Percentiles rank a stretch among this genome's conserved stretches.
These are phyloP conservation scores for Podospora pseudopauciseta DNA, from an alignment of 495 filamentous ascomycete genomes.

Conservation along the genomic window DNA sequence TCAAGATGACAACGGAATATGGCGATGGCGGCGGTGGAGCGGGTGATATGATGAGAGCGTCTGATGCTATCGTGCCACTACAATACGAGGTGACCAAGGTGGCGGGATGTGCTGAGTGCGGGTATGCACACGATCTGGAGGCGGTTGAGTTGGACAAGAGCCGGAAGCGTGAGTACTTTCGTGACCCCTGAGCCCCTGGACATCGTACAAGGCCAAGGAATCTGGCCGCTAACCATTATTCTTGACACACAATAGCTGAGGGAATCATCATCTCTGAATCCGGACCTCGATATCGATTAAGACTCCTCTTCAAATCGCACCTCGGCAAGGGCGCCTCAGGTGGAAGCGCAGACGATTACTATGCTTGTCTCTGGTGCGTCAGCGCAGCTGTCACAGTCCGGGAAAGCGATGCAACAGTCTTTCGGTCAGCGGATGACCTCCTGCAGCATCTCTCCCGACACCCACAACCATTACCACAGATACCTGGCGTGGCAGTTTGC, in stretches of 20 bases:
- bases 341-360: slow-evolving; percentile 21
- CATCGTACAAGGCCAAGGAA: neutral
- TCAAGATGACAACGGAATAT: slow-evolving; percentile 20
- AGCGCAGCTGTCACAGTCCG: slow-evolving; percentile 27
- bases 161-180: slow-evolving; percentile 26
- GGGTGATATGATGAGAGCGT: slow-evolving; percentile 25
- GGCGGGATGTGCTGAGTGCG: slow-evolving; percentile 33
- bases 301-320: slow-evolving; percentile 41
- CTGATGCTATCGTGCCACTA: slow-evolving; percentile 21
- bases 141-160: slow-evolving; percentile 32
- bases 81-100: slow-evolving; percentile 23
- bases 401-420: slow-evolving; percentile 41
- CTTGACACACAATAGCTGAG: slow-evolving; percentile 20
- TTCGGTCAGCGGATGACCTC: slow-evolving; percentile 31
- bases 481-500: slow-evolving; percentile 35
- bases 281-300: slow-evolving; percentile 32
- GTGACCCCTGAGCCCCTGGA: neutral
- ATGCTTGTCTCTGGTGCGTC: slow-evolving; percentile 39
- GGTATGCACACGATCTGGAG: slow-evolving; percentile 33
- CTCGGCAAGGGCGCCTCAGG: slow-evolving; percentile 17
- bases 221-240: neutral
- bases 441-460: slow-evolving; percentile 36
- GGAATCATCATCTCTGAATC: slow-evolving; percentile 24
- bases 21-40: slow-evolving; percentile 11
- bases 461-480: slow-evolving; percentile 37